Evolutionary conservation across 371 early-diverging fungal genomes (phyloP).

Genomic region (Mucor saturninus): DNA sequence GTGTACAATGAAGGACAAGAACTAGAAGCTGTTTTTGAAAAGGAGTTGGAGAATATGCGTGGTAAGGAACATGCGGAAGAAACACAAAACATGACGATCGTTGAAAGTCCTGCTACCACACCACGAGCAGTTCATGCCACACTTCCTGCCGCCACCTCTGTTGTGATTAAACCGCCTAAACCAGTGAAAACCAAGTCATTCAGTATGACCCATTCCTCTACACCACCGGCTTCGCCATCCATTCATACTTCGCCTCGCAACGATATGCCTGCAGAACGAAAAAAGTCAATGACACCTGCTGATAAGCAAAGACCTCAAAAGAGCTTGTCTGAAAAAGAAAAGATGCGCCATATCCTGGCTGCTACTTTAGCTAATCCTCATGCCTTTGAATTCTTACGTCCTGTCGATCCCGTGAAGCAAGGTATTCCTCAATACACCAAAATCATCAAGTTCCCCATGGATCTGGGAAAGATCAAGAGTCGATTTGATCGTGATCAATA

Average conservation of each 20-base stretch:
- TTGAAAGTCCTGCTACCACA: constrained; percentile 44
- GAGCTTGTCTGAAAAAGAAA: constrained; percentile 33
- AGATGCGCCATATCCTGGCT: constrained; percentile 31
- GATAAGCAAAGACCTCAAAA: not conserved
- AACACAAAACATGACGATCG: constrained; percentile 51
- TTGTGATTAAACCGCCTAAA: constrained; percentile 12
- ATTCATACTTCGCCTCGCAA: not conserved
- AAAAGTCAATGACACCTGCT: constrained; percentile 11
- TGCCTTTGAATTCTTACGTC: constrained; percentile 49
- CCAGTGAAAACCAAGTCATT: constrained; percentile 14
- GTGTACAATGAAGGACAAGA: constrained; percentile 55
- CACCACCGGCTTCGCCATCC: not conserved
- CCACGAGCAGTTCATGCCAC: constrained; percentile 6
- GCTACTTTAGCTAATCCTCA: constrained; percentile 42
- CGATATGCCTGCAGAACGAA: constrained; percentile 5
- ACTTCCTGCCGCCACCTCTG: constrained; percentile 6
- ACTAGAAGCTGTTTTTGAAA: constrained; percentile 49
- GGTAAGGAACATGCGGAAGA: constrained; percentile 38
- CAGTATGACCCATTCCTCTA: constrained; percentile 4
- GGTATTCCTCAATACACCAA: constrained; percentile 72
- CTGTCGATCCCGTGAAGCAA: constrained; percentile 55
- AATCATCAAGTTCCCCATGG: constrained; percentile 96
- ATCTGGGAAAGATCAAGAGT: constrained; percentile 88
- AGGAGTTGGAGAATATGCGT: constrained; percentile 45
- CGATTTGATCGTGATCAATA: constrained; percentile 62